These are phyloP conservation scores for Alopecurus myosuroides DNA, from an alignment of 176 grass and related monocot genomes.

Conservation along the genomic window DNA sequence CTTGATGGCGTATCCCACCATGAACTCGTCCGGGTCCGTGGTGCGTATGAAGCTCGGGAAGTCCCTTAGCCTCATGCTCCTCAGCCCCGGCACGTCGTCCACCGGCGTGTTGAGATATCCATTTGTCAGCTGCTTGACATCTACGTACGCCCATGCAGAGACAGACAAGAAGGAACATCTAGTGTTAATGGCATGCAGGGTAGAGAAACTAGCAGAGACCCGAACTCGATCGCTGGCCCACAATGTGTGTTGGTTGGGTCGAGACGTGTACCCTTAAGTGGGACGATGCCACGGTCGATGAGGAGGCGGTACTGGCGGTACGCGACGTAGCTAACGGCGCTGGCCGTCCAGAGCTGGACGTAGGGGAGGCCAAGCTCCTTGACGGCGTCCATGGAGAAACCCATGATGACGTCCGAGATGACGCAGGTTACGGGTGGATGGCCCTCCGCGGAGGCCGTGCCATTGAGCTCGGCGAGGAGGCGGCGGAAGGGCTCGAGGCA, in stretches of 20 bases:
- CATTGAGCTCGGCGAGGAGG: slow-evolving; percentile 48
- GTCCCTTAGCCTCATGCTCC: not conserved
- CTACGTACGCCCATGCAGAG: not conserved
- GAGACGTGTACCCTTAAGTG: not conserved
- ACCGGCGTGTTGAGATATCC: not conserved
- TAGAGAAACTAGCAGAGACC: no score
- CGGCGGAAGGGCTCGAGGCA: slow-evolving; percentile 50
- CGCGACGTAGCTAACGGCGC: not conserved
- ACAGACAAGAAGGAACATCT: not conserved
- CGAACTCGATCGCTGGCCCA: no score
- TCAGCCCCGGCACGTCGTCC: not conserved
- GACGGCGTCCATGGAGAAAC: not conserved
- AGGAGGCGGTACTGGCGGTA: not conserved
- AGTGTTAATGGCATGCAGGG: not conserved
- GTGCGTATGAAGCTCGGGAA: not conserved
- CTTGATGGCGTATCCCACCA: not conserved
- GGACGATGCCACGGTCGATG: not conserved
- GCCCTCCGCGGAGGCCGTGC: not conserved
- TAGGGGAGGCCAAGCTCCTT: not conserved
- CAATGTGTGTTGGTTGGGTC: no score
- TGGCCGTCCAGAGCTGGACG: not conserved
- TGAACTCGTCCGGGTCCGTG: not conserved
- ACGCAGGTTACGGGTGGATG: not conserved
- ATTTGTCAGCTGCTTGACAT: not conserved
- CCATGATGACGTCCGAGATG: not conserved